phyloP scores from a whole-genome alignment of 768 basidiomycete genomes.

The Termitomyces bulborhizus region DNA sequence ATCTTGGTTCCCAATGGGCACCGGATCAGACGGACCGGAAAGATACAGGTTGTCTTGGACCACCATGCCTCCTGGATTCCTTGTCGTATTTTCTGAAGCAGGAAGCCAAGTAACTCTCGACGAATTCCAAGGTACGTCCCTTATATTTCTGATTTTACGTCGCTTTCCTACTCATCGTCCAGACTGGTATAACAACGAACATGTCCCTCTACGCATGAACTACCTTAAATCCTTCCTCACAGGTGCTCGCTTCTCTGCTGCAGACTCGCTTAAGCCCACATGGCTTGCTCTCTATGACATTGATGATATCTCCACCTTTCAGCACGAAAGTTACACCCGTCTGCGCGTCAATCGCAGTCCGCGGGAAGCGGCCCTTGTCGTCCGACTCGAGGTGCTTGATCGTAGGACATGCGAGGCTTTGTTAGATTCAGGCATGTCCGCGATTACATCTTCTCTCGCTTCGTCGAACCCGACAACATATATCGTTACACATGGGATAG shows the following conservation, averaged over 20 bases:
- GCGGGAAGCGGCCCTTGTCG: conserved; percentile 35
- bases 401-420: conserved; percentile 33
- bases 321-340: conserved; percentile 35
- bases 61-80: conserved; percentile 33
- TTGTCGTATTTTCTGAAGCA: conserved; percentile 43
- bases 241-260: conserved; percentile 37
- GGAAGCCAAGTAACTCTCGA: conserved; percentile 33
- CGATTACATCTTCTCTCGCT: conserved; percentile 25
- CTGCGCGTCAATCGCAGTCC: conserved; percentile 37
- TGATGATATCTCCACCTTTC: conserved; percentile 33
- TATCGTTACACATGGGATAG: conserved; percentile 27
- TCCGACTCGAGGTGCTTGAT: conserved; percentile 36
- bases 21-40: neutral
- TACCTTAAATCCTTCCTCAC: conserved; percentile 39
- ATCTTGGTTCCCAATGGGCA: neutral
- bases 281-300: conserved; percentile 51
- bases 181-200: conserved; percentile 56
- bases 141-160: neutral
- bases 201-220: conserved; percentile 44
- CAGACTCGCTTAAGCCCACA: conserved; percentile 27
- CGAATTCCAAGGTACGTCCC: conserved; percentile 38
- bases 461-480: conserved; percentile 22
- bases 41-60: neutral
- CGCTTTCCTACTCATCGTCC: neutral
- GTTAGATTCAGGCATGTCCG: conserved; percentile 26